Percentiles rank a stretch among this genome's conserved stretches.
These are phyloP conservation scores for Claviceps arundinis DNA, from an alignment of 2,329 filamentous ascomycete genomes.

Conservation along the genomic window DNA sequence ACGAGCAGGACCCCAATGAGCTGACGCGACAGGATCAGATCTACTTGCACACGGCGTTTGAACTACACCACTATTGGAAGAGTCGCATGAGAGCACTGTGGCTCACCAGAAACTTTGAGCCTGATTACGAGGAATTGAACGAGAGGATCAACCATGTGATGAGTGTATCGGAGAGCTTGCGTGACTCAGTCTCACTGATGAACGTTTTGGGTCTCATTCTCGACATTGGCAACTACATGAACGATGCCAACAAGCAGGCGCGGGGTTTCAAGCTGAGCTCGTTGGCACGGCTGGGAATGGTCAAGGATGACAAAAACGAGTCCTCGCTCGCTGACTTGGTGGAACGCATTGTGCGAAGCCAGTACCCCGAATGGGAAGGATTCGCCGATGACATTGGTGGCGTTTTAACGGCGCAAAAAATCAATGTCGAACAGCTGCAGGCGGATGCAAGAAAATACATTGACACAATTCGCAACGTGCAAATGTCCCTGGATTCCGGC, in stretches of 20 bases:
- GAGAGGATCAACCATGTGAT: conserved; percentile 78
- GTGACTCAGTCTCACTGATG: conserved; percentile 87
- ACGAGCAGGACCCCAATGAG: conserved; percentile 77
- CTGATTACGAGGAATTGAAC: conserved; percentile 85
- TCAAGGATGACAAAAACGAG: conserved; percentile 98
- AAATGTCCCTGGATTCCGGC: conserved; percentile 80
- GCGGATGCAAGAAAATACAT: conserved; percentile 84
- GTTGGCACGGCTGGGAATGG: conserved; percentile 83
- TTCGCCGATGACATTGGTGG: conserved; percentile 76
- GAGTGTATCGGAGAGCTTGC: conserved; percentile 71
- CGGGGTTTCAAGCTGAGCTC: conserved; percentile 96
- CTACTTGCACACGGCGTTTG: conserved; percentile 83
- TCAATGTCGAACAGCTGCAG: conserved; percentile 88
- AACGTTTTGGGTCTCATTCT: conserved; percentile 92
- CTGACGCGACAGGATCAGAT: conserved; percentile 93
- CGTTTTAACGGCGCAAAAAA: conserved; percentile 69
- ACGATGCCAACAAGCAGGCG: conserved; percentile 96
- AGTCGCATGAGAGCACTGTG: conserved; percentile 84
- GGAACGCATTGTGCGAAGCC: conserved; percentile 88
- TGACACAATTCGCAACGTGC: conserved; percentile 86
- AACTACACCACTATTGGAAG: conserved; percentile 98
- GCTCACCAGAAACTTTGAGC: conserved; percentile 70
- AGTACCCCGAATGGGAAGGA: conserved; percentile 89
- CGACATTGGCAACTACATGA: conserved; percentile 99
- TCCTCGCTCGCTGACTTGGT: conserved; percentile 91